These are phyloP conservation scores for Chalciporus pseudorubinellus DNA, from an alignment of 768 basidiomycete species.

Conservation along the genomic window DNA sequence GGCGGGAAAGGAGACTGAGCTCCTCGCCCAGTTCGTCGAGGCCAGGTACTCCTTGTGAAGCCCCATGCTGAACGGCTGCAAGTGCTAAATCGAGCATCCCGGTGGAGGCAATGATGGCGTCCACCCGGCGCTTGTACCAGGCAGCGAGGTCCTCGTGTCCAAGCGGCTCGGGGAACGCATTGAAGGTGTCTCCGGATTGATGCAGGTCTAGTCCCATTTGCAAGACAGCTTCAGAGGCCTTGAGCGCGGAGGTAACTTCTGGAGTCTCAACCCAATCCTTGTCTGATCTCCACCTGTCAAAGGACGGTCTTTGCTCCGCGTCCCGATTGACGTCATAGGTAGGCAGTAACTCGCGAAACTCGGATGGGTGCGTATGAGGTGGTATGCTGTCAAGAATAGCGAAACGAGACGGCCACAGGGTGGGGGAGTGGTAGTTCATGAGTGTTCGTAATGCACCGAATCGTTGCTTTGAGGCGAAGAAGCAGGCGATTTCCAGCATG, in stretches of 20 bases:
- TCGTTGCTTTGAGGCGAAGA: slow-evolving; percentile 62
- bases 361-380: slow-evolving; percentile 62
- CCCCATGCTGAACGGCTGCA: slow-evolving; percentile 79
- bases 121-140: slow-evolving; percentile 77
- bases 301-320: slow-evolving; percentile 36
- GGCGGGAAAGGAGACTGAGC: slow-evolving; percentile 76
- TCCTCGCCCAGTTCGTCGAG: slow-evolving; percentile 92
- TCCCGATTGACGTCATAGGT: slow-evolving; percentile 48
- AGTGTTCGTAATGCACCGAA: slow-evolving; percentile 60
- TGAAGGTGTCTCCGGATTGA: slow-evolving; percentile 7
- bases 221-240: slow-evolving; percentile 21
- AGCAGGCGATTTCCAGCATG: slow-evolving; percentile 56
- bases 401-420: slow-evolving; percentile 70
- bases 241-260: slow-evolving; percentile 43
- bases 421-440: slow-evolving; percentile 49
- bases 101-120: slow-evolving; percentile 56
- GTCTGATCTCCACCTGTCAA: slow-evolving; percentile 48
- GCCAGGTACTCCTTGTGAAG: slow-evolving; percentile 69
- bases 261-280: slow-evolving; percentile 58
- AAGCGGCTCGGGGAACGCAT: slow-evolving; percentile 8
- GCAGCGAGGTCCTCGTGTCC: slow-evolving; percentile 42
- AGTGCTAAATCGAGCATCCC: slow-evolving; percentile 82
- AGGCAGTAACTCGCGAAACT: slow-evolving; percentile 64
- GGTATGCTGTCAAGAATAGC: slow-evolving; percentile 72
- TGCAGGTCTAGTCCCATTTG: slow-evolving; percentile 10